These are phyloP conservation scores for Jamesozyma hellenica DNA, from an alignment of 805 yeast species.

Conservation along the genomic window DNA sequence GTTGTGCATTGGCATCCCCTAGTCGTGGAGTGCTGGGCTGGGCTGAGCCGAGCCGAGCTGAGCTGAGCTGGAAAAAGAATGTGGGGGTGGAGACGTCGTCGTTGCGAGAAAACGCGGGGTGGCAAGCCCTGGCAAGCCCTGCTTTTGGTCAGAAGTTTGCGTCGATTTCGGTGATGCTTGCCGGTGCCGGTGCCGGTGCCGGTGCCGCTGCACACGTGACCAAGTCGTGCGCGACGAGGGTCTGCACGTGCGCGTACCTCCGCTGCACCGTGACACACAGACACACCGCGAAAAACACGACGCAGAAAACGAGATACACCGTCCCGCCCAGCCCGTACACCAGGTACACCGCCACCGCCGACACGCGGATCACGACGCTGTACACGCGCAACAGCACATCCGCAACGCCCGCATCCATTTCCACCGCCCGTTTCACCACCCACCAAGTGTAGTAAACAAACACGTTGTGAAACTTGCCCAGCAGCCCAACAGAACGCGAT, in stretches of 20 bases:
- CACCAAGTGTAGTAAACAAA: slow-evolving; percentile 22
- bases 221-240: slow-evolving; percentile 4
- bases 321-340: slow-evolving; percentile 25
- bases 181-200: no score
- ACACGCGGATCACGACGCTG: slow-evolving; percentile 12
- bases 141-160: no score
- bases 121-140: no score
- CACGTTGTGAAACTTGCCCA: slow-evolving; percentile 28
- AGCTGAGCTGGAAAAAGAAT: no score
- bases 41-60: no score
- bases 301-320: slow-evolving; percentile 20
- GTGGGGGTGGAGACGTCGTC: no score
- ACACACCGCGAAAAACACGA: slow-evolving; percentile 26
- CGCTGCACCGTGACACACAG: slow-evolving; percentile 19
- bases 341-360: slow-evolving; percentile 16
- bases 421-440: slow-evolving; percentile 4
- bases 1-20: no score
- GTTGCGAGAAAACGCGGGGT: no score
- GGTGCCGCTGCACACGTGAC: neutral
- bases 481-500: slow-evolving; percentile 12
- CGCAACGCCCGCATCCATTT: neutral
- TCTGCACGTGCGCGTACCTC: slow-evolving; percentile 19
- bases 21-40: no score
- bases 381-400: slow-evolving; percentile 6
- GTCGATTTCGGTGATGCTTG: no score